These are phyloP conservation scores for Neurospora tetrasperma DNA, from an alignment of 495 filamentous ascomycete genomes.

Conservation along the genomic window DNA sequence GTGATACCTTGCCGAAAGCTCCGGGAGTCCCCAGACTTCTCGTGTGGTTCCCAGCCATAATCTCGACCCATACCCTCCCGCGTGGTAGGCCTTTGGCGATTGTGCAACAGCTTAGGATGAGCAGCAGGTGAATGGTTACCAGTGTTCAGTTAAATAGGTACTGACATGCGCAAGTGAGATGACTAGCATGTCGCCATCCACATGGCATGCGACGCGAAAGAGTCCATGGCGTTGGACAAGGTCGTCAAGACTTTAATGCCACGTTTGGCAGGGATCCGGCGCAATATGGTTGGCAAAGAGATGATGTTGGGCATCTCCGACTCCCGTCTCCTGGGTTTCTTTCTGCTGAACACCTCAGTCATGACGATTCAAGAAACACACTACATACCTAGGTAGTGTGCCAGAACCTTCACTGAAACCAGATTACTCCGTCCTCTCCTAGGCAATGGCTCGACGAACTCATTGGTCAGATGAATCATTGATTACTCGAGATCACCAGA, in stretches of 20 bases:
- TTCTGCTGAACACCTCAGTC: background rate
- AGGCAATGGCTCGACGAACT: background rate
- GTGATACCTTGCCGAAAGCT: background rate
- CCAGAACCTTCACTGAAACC: constrained; percentile 1
- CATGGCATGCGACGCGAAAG: background rate
- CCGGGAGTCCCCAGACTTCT: background rate
- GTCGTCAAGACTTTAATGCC: constrained; percentile 13
- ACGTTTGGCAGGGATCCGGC: constrained; percentile 21
- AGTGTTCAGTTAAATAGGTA: background rate
- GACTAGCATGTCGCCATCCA: background rate
- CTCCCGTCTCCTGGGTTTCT: background rate
- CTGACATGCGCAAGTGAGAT: background rate
- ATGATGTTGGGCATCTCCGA: background rate
- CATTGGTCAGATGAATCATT: background rate
- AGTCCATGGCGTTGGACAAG: background rate
- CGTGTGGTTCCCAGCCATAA: background rate
- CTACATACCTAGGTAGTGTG: background rate
- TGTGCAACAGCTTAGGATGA: background rate
- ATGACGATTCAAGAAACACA: background rate
- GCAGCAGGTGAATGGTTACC: background rate
- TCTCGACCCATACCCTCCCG: background rate
- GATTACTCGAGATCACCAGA: background rate
- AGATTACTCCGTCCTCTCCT: background rate
- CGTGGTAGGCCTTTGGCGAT: background rate
- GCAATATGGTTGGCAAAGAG: constrained; percentile 13